Conservation (phyloP, 805 yeast genomes). For the Jamesozyma hellenica region DNA sequence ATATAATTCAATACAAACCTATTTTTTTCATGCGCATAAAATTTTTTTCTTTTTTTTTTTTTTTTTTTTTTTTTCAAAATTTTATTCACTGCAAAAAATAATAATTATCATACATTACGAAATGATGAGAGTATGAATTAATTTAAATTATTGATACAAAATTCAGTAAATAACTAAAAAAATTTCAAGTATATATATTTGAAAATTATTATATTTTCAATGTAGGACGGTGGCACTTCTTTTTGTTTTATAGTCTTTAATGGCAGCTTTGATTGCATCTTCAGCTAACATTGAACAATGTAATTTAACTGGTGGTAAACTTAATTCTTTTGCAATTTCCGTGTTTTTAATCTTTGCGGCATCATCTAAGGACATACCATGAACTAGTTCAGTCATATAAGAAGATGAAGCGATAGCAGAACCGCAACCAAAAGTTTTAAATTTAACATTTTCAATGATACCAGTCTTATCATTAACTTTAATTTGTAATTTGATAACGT, state of each 20-base stretch:
- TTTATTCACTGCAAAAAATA: no score
- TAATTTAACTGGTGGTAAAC: constrained; percentile 92
- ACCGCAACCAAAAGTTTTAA: constrained; percentile 99
- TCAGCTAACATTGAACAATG: constrained; percentile 99
- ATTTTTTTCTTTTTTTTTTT: no score
- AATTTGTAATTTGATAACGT: constrained; percentile 95
- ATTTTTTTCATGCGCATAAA: no score
- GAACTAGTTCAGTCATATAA: constrained; percentile 87
- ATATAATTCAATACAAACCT: no score
- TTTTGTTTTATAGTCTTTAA: constrained; percentile 87
- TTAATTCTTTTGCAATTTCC: constrained; percentile 85
- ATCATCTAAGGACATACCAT: constrained; percentile 90
- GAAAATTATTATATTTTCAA: neutral
- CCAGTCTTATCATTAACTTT: constrained; percentile 88
- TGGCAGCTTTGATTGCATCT: constrained; percentile 95
- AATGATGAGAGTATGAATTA: no score
- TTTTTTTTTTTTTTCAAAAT: no score
- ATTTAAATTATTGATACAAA: no score
- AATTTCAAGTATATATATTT: no score
- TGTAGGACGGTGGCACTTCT: constrained; percentile 32
- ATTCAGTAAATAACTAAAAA: no score
- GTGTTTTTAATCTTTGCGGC: constrained; percentile 90
- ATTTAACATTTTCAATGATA: constrained; percentile 85
- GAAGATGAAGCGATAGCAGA: constrained; percentile 95
- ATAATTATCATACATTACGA: no score